Percentiles rank a stretch among this genome's conserved stretches.
Conservation (phyloP, 1,284 basidiomycete species). For the Coniophora puteana region DNA sequence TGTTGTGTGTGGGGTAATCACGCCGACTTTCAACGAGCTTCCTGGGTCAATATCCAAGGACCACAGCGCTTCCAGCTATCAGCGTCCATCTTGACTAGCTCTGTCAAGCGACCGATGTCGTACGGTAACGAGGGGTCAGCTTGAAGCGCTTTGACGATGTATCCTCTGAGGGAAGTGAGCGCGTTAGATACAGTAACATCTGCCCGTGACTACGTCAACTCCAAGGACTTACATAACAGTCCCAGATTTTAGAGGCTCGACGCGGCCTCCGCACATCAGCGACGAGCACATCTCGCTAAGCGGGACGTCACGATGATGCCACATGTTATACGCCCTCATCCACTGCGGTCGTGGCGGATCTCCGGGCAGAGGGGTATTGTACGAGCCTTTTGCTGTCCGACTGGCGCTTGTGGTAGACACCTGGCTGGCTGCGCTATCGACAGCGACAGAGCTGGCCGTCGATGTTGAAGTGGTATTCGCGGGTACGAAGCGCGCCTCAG, state of each 20-base stretch:
- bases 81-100: constrained; percentile 36
- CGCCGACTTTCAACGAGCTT: background rate
- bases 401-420: no score
- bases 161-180: constrained; percentile 34
- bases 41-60: constrained; percentile 30
- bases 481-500: no score
- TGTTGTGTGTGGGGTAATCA: no score
- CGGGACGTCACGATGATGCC: constrained; percentile 41
- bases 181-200: background rate
- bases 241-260: constrained; percentile 44
- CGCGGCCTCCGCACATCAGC: constrained; percentile 32
- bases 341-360: constrained; percentile 39
- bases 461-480: background rate
- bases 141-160: constrained; percentile 41
- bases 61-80: constrained; percentile 39
- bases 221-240: constrained; percentile 51
- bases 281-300: constrained; percentile 44
- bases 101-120: constrained; percentile 30
- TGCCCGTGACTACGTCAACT: no score
- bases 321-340: constrained; percentile 54
- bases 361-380: constrained; percentile 14
- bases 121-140: constrained; percentile 38
- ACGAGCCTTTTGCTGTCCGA: constrained; percentile 6
- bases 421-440: no score
- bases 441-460: background rate